phyloP scores from a whole-genome alignment of 441 rosid species.

The Erodium moschatum region DNA sequence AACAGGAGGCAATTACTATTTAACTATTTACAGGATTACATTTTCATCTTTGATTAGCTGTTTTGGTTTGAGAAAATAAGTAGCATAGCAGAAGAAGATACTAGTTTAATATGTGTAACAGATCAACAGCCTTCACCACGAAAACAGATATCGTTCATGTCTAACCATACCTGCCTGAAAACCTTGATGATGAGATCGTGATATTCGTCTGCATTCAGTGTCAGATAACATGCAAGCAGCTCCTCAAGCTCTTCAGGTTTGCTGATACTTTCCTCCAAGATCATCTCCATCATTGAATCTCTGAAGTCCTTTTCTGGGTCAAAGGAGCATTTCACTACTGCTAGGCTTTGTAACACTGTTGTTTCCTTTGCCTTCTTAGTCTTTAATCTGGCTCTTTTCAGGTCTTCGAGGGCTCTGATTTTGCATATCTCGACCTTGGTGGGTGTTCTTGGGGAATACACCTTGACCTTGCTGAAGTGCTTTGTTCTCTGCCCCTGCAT shows the following conservation, averaged over 20 bases:
- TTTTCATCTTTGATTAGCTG: constrained; percentile 10
- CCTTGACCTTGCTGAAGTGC: constrained; percentile 41
- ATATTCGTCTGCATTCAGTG: constrained; percentile 56
- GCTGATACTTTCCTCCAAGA: constrained; percentile 50
- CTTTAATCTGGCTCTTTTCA: constrained; percentile 50
- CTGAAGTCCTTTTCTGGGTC: constrained; percentile 72
- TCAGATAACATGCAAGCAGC: constrained; percentile 75
- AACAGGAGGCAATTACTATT: neutral
- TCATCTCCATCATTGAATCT: constrained; percentile 92
- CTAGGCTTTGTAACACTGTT: constrained; percentile 48
- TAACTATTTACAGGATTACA: constrained; percentile 21
- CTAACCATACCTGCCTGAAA: constrained; percentile 68
- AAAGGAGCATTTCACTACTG: constrained; percentile 60
- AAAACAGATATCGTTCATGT: constrained; percentile 33
- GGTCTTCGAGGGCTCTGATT: constrained; percentile 53
- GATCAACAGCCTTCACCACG: constrained; percentile 19
- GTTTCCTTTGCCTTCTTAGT: constrained; percentile 23
- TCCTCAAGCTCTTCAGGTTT: constrained; percentile 66
- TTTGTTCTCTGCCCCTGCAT: constrained; percentile 35
- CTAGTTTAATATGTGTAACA: neutral
- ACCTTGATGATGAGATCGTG: constrained; percentile 84
- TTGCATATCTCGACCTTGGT: constrained; percentile 42
- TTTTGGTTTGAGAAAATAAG: constrained; percentile 3
- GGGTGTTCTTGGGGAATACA: constrained; percentile 49
- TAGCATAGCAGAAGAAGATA: neutral